Base-by-base conservation (phyloP, 2,329 filamentous ascomycete species). In the Fusarium sp. region DNA sequence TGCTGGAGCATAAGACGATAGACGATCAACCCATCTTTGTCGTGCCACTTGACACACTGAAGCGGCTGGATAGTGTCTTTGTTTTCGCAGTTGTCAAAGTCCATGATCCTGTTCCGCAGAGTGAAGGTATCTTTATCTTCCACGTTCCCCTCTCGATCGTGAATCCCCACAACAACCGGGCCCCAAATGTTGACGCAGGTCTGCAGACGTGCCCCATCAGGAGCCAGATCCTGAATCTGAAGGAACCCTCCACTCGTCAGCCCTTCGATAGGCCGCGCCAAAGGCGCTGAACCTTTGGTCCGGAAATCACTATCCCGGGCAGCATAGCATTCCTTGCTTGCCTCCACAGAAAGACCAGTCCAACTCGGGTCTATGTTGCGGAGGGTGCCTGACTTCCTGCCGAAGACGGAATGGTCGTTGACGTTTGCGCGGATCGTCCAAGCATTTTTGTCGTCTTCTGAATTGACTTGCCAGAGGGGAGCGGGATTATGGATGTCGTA, bases 101-200 rank as follows among this genome's bases (percentile, higher is more conserved):
- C n/a, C 9, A 48, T 3, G 16, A 48, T 32, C 4, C 46, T 10
- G 27, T 48, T 48, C 1, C 46, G 46, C 15, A 48, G 13, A 16
- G 46, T 48, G 2, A 48, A 48, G 8, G 46, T 48, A 20, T 30
- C 15, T 32, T 48, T 30, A 15, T 48, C 46, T 48, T 48, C 46
- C n/a, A 48, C 46, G 8, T 48, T 48, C 16, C 46, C 46, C 16
- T 48, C 8, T 22, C 46, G 13, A 16, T 48, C 46, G 10, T 22
- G 6, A 4, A 48, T 48, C 0, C 27, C 27, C 18, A 32, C 46
- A 6, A 48, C 8, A 15, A 48, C 46, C 0, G 46, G 46, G 2
- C 46, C 46, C 46, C 46, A 48, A 2, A 32, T 7, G 9, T 30
- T 48, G 6, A 30, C 27, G 7, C 46, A 48, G 7, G 27, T 48